Evolutionary conservation across 108 stramenopile genomes (phyloP).

Genomic region (Cyclotella kingstonii): DNA sequence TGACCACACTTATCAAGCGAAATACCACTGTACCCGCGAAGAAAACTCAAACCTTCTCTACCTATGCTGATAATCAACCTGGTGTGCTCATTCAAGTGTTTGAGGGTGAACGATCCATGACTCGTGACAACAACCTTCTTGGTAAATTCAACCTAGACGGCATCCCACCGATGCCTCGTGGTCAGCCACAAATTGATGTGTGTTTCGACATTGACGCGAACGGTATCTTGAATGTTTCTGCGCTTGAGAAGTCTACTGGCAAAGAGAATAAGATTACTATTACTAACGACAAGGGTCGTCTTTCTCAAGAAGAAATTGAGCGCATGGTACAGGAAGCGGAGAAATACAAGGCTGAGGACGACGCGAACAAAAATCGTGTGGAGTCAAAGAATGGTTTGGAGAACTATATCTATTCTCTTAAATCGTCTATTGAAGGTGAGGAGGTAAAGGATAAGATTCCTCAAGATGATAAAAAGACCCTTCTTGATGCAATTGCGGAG

Average conservation of each 20-base stretch:
- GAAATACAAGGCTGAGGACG: constrained; percentile 98
- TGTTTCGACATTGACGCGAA: constrained; percentile 98
- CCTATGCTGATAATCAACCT: constrained; percentile 99
- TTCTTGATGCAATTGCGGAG: constrained; percentile 88
- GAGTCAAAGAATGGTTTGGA: constrained; percentile 96
- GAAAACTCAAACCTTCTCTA: constrained; percentile 99
- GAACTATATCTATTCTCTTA: constrained; percentile 97
- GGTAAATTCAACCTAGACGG: constrained; percentile 99
- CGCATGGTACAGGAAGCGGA: constrained; percentile 99
- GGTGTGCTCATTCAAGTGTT: constrained; percentile 99
- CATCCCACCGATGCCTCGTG: constrained; percentile 99
- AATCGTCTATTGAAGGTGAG: constrained; percentile 84
- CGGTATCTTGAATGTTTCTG: constrained; percentile 83
- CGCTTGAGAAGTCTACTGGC: constrained; percentile 98
- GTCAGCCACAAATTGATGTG: constrained; percentile 98
- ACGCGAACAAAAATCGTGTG: constrained; percentile 91
- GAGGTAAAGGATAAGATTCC: constrained; percentile 88
- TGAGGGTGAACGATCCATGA: constrained; percentile 99
- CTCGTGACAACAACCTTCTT: constrained; percentile 98
- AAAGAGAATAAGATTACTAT: constrained; percentile 99
- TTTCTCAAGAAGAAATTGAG: constrained; percentile 98
- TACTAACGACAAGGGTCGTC: constrained; percentile 99
- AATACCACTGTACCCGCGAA: constrained; percentile 96
- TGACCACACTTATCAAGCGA: constrained; percentile 94
- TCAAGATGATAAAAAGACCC: constrained; percentile 73